phyloP scores from a whole-genome alignment of 2,329 filamentous ascomycete genomes.

The Madurella mycetomatis region DNA sequence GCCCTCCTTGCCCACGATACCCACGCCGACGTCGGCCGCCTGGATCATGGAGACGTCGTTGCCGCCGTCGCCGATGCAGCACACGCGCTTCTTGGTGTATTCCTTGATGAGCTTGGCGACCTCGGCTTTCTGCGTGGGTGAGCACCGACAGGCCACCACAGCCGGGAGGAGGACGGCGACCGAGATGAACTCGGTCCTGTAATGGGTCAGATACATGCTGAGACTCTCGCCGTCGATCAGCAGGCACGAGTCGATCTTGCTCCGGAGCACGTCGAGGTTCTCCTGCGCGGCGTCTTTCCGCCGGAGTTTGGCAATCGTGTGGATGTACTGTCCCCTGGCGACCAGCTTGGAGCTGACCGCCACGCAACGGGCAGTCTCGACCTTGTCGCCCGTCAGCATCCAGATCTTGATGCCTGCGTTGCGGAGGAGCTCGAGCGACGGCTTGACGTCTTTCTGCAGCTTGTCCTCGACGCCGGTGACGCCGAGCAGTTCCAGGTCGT shows the following conservation, averaged over 20 bases:
- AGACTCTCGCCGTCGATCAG: constrained; percentile 94
- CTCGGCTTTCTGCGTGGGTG: constrained; percentile 94
- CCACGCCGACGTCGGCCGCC: constrained; percentile 93
- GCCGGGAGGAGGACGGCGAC: constrained; percentile 83
- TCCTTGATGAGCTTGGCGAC: constrained; percentile 85
- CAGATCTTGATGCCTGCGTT: constrained; percentile 99
- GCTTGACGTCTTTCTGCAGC: constrained; percentile 91
- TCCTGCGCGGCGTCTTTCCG: constrained; percentile 82
- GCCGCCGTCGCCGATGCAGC: constrained; percentile 95
- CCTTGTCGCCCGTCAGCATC: constrained; percentile 99
- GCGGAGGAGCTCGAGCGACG: constrained; percentile 86
- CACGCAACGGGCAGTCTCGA: constrained; percentile 94
- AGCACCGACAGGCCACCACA: constrained; percentile 94
- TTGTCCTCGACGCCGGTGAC: constrained; percentile 98
- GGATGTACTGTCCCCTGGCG: constrained; percentile 88
- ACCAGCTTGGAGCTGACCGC: constrained; percentile 94
- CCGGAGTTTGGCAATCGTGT: constrained; percentile 82
- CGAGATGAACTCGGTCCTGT: constrained; percentile 79
- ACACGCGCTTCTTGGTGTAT: constrained; percentile 90
- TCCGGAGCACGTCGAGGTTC: constrained; percentile 80
- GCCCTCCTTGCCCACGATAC: constrained; percentile 97
- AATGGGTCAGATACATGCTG: constrained; percentile 74
- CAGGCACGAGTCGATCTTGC: constrained; percentile 80
- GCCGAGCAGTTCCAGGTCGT: constrained; percentile 86
- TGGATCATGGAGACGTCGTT: constrained; percentile 99